A percentile compares a stretch with the other conserved stretches of the same genome.
Evolutionary conservation across 495 filamentous ascomycete genomes (phyloP).

Genomic region (Penicillium daleae): DNA sequence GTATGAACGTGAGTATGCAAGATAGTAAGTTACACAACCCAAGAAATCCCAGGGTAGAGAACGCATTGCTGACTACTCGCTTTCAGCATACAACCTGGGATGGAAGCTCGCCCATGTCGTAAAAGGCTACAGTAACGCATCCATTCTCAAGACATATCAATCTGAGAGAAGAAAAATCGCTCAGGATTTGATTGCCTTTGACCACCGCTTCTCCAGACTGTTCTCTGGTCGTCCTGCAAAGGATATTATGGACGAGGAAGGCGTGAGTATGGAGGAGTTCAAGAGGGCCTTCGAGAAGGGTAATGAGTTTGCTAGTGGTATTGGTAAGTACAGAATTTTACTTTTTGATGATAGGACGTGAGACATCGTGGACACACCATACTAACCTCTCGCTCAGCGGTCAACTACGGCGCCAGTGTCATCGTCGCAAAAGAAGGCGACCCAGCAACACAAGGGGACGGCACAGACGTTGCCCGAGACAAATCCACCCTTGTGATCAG

Average conservation of each 20-base stretch:
- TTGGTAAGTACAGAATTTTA: constrained; percentile 24
- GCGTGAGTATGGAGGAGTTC: constrained; percentile 53
- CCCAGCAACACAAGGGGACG: constrained; percentile 32
- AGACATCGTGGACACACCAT: background rate
- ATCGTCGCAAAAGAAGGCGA: constrained; percentile 38
- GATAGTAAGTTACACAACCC: constrained; percentile 39
- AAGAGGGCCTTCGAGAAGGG: constrained; percentile 45
- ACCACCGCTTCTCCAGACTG: constrained; percentile 58
- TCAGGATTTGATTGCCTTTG: constrained; percentile 68
- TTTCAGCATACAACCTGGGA: constrained; percentile 65
- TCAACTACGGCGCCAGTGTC: constrained; percentile 40
- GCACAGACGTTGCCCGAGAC: constrained; percentile 24
- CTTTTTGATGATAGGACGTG: background rate
- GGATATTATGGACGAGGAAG: constrained; percentile 43
- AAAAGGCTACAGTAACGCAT: constrained; percentile 51
- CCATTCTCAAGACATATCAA: constrained; percentile 63
- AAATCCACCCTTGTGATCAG: constrained; percentile 23
- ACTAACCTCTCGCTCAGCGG: constrained; percentile 21
- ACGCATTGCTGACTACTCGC: background rate
- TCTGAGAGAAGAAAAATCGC: constrained; percentile 65
- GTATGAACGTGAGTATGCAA: constrained; percentile 74
- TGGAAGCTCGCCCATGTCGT: constrained; percentile 73
- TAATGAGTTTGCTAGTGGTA: constrained; percentile 45
- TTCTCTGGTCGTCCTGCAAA: constrained; percentile 42
- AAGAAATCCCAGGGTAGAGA: background rate